Evolutionary conservation across 192 early-diverging fungal genomes (phyloP), one percentile per base, ranked within the genome.

Genomic region (Backusella tarrabulga): DNA sequence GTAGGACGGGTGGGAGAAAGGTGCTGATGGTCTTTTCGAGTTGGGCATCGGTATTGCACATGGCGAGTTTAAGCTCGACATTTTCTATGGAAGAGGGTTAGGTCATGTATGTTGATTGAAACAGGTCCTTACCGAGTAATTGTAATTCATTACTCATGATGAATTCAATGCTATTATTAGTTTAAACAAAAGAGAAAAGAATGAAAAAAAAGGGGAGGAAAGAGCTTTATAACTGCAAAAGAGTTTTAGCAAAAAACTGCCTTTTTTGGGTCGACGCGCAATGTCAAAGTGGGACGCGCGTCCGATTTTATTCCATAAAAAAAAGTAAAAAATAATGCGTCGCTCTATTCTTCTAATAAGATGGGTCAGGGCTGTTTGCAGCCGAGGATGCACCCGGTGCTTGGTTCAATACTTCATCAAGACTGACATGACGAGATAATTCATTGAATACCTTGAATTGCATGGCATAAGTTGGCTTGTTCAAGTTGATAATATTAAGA

Each of bases 1-100:
- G 68, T 19, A 96, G 79, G 0, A 94, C 85, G 19, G 95, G 93
- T 12, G 85, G 81, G 6, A 95, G 85, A 76, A 96, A 92, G 29
- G 80, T 85, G 34, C 75, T 75, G 23, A 95, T 75, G 26, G 80
- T 86, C 41, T 85, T 87, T 79, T 92, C 89, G 74, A 96, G 85
- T 26, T 90, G 84, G 0, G 83, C 67, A 69, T 95, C 90, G 8
- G 86, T 90, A 67, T 90, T 91, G 7, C 93, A 88, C 41, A 95
- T 68, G 9, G 93, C 95, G 44, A 96, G 83, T 34, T 89, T 85
- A 36, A 96, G 74, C 80, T 96, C 95, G 46, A 95, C 94, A 34
- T 86, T 92, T 69, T 94, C 93, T 50, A 93, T 69, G 23, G 32
- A 70, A 38, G 21, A 34, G 17, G 17, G 9, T 21, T 26, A 23